Base-by-base conservation (phyloP, 768 basidiomycete genomes). In the Cytidiella melzeri region DNA sequence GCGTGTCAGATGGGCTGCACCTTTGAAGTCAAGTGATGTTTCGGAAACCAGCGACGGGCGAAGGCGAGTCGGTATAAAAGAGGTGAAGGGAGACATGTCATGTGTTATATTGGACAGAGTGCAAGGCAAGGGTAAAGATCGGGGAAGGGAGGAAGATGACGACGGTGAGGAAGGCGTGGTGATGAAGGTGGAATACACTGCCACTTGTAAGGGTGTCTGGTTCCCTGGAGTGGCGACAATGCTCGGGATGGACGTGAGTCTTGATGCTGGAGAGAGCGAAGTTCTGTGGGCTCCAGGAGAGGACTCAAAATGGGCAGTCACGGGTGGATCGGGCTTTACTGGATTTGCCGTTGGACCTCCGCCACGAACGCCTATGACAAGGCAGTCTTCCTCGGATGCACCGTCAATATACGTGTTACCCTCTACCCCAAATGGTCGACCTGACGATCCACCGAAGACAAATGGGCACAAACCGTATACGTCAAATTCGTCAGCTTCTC, bases 211-310 rank as follows among this genome's bases (percentile, higher is more conserved):
- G 53, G 84, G 84, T 11, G 68, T 91, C 39, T 91, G 86, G 84
- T 89, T 81, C 59, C 82, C 87, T 36, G 89, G 87, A 2, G 87
- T 89, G 4, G 89, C 89, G 3, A 90, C 85, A 3, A 69, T 88
- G 57, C 71, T 92, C 18, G 89, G 87, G 9, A 69, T 91, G 73
- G 88, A 91, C 57, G 74, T 88, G 26, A 75, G 76, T 10, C 70
- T 92, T 11, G 80, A 83, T 52, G 74, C 78, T 7, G 83, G 81
- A 57, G 79, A 80, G 23, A 83, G 81, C 20, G 83, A 87, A 50
- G 73, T 87, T 19, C 64, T 72, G 13, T 92, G 88, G 88, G 73
- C 76, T 5, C 66, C 73, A 9, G 80, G 73, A 5, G 62, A 64
- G 48, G 64, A 76, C 47, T 52, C 58, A 4, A 70, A 71, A 54